phyloP scores from a whole-genome alignment of 2,329 filamentous ascomycete genomes.

The Ophiosphaerella narmari region DNA sequence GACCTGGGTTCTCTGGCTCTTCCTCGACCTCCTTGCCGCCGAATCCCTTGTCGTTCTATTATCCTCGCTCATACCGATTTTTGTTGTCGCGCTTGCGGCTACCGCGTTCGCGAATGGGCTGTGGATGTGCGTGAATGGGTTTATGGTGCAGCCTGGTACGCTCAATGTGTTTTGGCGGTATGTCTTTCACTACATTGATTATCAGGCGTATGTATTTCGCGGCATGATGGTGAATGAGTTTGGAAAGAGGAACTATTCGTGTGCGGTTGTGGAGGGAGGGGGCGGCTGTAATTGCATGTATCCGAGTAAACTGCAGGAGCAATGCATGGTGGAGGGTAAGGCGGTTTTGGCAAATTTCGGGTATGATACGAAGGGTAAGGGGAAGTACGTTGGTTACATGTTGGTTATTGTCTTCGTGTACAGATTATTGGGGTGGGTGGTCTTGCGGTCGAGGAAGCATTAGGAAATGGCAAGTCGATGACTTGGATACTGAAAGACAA shows the following conservation, averaged over 20 bases:
- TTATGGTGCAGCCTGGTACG: constrained; percentile 72
- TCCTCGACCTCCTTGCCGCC: constrained; percentile 80
- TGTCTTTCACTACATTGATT: constrained; percentile 87
- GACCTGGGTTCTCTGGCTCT: constrained; percentile 81
- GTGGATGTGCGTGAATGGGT: constrained; percentile 87
- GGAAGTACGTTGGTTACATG: constrained; percentile 77
- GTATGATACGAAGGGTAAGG: constrained; percentile 66
- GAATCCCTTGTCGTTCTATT: constrained; percentile 82
- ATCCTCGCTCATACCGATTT: constrained; percentile 73
- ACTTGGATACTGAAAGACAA: not conserved
- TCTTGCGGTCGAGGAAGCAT: constrained; percentile 53
- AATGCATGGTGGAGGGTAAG: constrained; percentile 73
- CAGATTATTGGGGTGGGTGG: constrained; percentile 69
- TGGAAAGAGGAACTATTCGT: constrained; percentile 65
- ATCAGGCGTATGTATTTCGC: constrained; percentile 84
- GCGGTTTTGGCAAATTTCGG: constrained; percentile 73
- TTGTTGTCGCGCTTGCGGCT: constrained; percentile 77
- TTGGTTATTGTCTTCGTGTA: constrained; percentile 76
- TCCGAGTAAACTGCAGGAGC: constrained; percentile 60
- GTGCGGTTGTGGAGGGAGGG: constrained; percentile 43
- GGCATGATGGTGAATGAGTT: constrained; percentile 96
- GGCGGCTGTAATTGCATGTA: constrained; percentile 72
- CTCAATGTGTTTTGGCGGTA: constrained; percentile 87
- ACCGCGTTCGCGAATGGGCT: constrained; percentile 86
- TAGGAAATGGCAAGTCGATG: constrained; percentile 7